These are phyloP conservation scores for Herpetomonas tarakana DNA, from an alignment of 208 protist genomes.

Conservation along the genomic window DNA sequence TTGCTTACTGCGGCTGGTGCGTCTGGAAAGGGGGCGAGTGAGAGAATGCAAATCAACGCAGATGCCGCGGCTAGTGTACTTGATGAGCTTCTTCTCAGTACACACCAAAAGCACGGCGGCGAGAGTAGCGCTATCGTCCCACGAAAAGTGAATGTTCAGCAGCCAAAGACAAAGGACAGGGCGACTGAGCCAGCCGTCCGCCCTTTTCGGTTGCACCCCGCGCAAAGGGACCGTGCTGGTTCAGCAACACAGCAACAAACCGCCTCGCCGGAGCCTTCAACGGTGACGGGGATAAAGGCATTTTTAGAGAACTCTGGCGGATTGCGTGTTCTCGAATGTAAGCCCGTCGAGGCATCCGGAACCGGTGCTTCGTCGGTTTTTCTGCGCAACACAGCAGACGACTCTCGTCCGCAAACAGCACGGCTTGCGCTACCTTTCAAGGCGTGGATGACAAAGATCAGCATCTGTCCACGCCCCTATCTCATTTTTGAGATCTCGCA, in stretches of 20 bases:
- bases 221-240: too few relatives aligned
- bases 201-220: too few relatives aligned
- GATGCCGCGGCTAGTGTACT: constrained; percentile 25
- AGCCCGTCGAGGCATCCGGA: neutral
- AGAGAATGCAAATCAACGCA: constrained; percentile 29
- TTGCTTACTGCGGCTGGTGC: constrained; percentile 9
- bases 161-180: too few relatives aligned
- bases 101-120: neutral
- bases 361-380: neutral
- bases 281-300: too few relatives aligned
- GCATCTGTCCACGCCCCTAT: constrained; percentile 1
- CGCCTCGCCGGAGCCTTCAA: too few relatives aligned
- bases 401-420: neutral
- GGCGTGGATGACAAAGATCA: constrained; percentile 1
- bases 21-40: neutral
- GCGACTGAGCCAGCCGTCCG: too few relatives aligned
- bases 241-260: too few relatives aligned
- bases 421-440: neutral
- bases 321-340: neutral
- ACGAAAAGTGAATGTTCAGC: too few relatives aligned
- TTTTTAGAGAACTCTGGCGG: too few relatives aligned
- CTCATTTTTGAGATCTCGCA: constrained; percentile 1
- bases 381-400: neutral
- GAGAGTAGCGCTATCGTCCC: neutral
- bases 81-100: constrained; percentile 25